These are phyloP conservation scores for Gossypium davidsonii DNA, from an alignment of 441 rosid species.

Conservation along the genomic window DNA sequence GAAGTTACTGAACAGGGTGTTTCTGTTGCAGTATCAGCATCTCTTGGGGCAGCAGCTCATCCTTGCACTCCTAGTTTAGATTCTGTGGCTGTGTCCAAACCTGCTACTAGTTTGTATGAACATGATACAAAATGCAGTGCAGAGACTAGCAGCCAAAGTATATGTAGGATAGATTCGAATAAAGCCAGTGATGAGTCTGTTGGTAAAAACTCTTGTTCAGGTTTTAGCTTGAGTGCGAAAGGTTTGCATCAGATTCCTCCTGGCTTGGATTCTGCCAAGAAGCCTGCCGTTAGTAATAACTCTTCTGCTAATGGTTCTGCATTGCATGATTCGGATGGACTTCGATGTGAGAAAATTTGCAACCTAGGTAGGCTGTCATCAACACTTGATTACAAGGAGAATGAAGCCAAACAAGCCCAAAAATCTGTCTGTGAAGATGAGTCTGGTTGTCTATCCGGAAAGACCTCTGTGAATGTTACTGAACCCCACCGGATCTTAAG, in stretches of 20 bases:
- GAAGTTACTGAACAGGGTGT: conserved; percentile 19
- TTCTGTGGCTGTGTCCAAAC: conserved; percentile 27
- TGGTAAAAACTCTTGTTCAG: conserved; percentile 27
- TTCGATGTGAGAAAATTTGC: conserved; percentile 22
- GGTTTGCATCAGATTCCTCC: conserved; percentile 36
- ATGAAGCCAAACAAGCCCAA: conserved; percentile 17
- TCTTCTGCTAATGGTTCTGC: conserved; percentile 21
- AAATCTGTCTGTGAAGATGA: conserved; percentile 29
- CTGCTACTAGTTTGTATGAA: conserved; percentile 19
- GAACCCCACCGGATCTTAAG: conserved; percentile 37
- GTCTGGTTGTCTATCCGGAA: conserved; percentile 23
- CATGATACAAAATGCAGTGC: conserved; percentile 10
- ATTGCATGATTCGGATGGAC: conserved; percentile 27
- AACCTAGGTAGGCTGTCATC: conserved; percentile 35
- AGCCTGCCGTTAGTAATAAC: conserved; percentile 27
- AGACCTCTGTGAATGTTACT: conserved; percentile 22
- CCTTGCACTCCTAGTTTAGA: conserved; percentile 29
- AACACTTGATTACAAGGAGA: conserved; percentile 15
- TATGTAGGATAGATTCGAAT: conserved; percentile 30
- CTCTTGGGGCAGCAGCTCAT: conserved; percentile 23
- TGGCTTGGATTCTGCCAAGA: conserved; percentile 27
- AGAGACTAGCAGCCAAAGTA: conserved; percentile 24
- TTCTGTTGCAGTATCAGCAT: conserved; percentile 27
- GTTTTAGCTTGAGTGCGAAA: conserved; percentile 30
- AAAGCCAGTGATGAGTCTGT: conserved; percentile 22